These are phyloP conservation scores for Arxiozyma slooffiae DNA, from an alignment of 1,139 yeast species.

Conservation along the genomic window DNA sequence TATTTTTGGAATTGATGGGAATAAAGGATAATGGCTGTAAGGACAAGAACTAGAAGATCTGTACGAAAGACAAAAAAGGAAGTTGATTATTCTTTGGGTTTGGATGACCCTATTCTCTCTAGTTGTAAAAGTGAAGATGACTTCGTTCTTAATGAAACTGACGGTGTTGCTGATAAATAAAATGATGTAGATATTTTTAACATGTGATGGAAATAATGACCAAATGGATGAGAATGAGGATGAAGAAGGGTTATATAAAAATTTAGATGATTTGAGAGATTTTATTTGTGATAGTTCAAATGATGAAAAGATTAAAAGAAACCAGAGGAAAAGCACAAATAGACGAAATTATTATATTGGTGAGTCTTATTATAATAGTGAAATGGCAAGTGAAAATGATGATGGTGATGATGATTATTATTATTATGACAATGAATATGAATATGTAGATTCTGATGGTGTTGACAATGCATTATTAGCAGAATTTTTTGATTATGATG, in stretches of 20 bases:
- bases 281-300: slow-evolving; percentile 11
- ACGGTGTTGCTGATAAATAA: slow-evolving; percentile 1
- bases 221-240: slow-evolving; percentile 11
- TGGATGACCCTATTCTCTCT: background rate
- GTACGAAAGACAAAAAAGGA: background rate
- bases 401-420: slow-evolving; percentile 9
- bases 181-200: background rate
- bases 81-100: background rate
- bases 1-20: background rate
- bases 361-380: background rate
- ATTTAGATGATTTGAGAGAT: slow-evolving; percentile 19
- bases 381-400: background rate
- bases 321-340: background rate
- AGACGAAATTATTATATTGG: background rate
- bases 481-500: slow-evolving; percentile 32
- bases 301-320: background rate
- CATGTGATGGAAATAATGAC: slow-evolving; percentile 8
- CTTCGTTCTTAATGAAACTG: slow-evolving; percentile 6
- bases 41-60: background rate
- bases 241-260: slow-evolving; percentile 24
- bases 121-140: slow-evolving; percentile 8
- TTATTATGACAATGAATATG: slow-evolving; percentile 11
- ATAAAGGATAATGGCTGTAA: background rate
- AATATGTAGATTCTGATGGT: slow-evolving; percentile 19
- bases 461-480: slow-evolving; percentile 28